These are phyloP conservation scores for Pseudogymnoascus verrucosus DNA, from an alignment of 2,329 filamentous ascomycete genomes.

Conservation along the genomic window DNA sequence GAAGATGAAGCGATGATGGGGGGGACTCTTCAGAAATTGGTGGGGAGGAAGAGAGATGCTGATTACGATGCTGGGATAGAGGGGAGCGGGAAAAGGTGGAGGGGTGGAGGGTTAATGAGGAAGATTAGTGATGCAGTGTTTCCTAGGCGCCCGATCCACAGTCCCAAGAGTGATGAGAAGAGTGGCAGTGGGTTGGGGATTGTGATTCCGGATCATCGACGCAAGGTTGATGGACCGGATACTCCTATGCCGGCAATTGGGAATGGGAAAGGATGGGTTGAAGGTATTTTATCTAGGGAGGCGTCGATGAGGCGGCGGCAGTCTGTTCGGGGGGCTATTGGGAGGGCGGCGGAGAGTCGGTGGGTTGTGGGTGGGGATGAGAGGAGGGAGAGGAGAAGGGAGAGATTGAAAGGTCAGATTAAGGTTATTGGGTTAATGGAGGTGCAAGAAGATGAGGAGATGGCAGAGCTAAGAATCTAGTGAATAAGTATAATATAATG, in stretches of 20 bases:
- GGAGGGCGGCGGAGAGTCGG: background rate
- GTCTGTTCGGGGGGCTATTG: background rate
- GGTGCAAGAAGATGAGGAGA: background rate
- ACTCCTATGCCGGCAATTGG: background rate
- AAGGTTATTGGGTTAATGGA: background rate
- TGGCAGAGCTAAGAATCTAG: background rate
- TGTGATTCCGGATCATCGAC: constrained; percentile 3
- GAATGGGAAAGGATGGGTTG: background rate
- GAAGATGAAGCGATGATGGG: background rate
- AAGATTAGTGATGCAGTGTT: background rate
- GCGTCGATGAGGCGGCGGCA: background rate
- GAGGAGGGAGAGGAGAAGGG: background rate
- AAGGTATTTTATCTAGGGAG: background rate
- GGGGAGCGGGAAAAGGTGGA: background rate
- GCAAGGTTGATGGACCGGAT: background rate
- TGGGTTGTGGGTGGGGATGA: background rate
- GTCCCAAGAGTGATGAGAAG: background rate
- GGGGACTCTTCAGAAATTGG: background rate
- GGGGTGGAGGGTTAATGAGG: background rate
- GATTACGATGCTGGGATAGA: background rate
- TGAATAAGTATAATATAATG: background rate
- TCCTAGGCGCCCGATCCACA: background rate
- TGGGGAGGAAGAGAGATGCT: background rate
- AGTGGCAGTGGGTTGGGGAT: background rate
- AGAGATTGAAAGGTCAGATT: background rate